Conservation (phyloP, 2,329 filamentous ascomycete genomes). For the Xylariaceae sp. region DNA sequence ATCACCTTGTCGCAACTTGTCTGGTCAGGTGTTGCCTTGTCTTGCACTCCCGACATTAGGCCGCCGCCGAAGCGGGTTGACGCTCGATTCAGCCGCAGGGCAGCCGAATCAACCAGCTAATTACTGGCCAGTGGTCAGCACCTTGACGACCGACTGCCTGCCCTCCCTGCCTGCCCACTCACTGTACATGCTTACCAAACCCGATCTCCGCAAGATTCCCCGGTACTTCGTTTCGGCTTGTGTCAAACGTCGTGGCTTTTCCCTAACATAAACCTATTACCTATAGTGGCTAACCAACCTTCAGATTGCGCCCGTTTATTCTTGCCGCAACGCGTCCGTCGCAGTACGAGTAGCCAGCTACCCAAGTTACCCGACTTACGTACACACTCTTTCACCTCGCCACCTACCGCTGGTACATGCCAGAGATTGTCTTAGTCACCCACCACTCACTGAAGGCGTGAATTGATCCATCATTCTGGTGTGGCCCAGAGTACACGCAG, state of each 20-base stretch:
- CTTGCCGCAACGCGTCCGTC: neutral
- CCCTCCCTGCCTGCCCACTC: too few relatives aligned
- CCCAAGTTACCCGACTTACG: neutral
- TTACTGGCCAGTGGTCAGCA: neutral
- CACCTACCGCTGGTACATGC: neutral
- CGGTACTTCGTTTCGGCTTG: slow-evolving; percentile 8
- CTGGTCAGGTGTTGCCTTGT: neutral
- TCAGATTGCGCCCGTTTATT: slow-evolving; percentile 10
- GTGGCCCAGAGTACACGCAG: neutral
- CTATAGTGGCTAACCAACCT: neutral
- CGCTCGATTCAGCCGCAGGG: slow-evolving; percentile 6
- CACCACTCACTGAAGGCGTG: neutral
- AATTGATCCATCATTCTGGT: too few relatives aligned
- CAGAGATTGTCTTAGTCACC: neutral
- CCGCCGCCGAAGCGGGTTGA: slow-evolving; percentile 1
- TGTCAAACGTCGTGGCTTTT: slow-evolving; percentile 2
- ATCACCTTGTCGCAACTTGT: neutral
- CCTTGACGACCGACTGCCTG: neutral
- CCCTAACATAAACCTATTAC: slow-evolving; percentile 9
- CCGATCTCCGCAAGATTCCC: slow-evolving; percentile 6
- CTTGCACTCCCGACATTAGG: slow-evolving; percentile 4
- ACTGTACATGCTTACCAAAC: neutral
- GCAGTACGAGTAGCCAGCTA: neutral
- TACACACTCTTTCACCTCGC: too few relatives aligned
- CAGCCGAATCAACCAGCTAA: slow-evolving; percentile 7